Percentiles rank a stretch among this genome's conserved stretches.
phyloP scores from a whole-genome alignment of 495 filamentous ascomycete genomes.

The Paragyromitra xinjiangensis region DNA sequence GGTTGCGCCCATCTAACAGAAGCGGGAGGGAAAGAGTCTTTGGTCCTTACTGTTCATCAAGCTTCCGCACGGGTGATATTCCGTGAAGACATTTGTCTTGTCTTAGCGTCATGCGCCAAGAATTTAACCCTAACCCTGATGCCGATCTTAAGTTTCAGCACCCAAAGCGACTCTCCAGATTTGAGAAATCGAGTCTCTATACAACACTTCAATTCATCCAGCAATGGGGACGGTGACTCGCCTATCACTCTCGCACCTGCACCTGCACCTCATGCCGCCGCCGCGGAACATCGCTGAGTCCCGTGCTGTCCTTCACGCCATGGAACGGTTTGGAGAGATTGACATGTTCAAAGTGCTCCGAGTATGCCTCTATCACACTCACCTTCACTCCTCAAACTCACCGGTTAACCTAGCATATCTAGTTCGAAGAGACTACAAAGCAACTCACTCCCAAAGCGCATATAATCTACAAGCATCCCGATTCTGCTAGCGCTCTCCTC shows the following conservation, averaged over 20 bases:
- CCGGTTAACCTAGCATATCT: neutral
- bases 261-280: conserved; percentile 71
- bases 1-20: too few relatives aligned
- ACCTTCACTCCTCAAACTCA: neutral
- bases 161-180: neutral
- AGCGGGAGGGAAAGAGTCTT: too few relatives aligned
- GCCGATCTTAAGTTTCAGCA: conserved; percentile 18
- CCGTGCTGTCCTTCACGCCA: conserved; percentile 71
- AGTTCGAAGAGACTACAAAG: conserved; percentile 49
- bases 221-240: conserved; percentile 5
- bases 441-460: conserved; percentile 39
- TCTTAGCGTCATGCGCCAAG: conserved; percentile 19
- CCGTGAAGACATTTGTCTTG: neutral
- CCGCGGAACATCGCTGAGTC: conserved; percentile 74
- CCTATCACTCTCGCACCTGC: conserved; percentile 59
- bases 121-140: conserved; percentile 31
- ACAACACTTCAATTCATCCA: conserved; percentile 1
- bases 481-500: conserved; percentile 32
- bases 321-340: conserved; percentile 80
- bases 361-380: conserved; percentile 60
- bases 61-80: conserved; percentile 13
- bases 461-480: conserved; percentile 38
- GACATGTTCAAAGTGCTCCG: conserved; percentile 76
- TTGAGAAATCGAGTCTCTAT: neutral
- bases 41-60: neutral